Base-by-base conservation (phyloP, 345 rosid species). In the Arabidopsis arenosa region DNA sequence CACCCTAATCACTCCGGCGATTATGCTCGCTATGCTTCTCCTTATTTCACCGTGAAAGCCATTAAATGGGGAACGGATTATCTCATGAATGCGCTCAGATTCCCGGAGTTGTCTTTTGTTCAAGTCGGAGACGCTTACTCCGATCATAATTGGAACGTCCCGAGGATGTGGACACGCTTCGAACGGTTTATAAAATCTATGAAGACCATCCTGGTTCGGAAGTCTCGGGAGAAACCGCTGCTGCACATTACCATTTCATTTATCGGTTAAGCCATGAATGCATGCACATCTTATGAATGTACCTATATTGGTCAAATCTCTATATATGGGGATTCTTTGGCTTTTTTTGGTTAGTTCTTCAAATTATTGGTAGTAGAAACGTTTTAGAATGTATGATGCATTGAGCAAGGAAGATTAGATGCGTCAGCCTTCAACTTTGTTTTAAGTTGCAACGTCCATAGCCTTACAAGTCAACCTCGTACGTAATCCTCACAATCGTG, bases 21-120 rank as follows among this genome's bases (percentile, higher is more conserved):
- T 78, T 33, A 36, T 65, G 2, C 54, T 83, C 23, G 36, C 71
- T 6, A 33, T 81, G 12, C 83, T 86, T n/a, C 52, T 48, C 52
- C 48, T 85, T 5, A 26, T 63, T 15, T 45, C 74, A 66, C 75
- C 47, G 80, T 90, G 0, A 83, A 88, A 52, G 87, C 98, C 4
- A 88, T 91, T 75, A 90, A 82, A 66, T 91, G 98, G 98, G 98
- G 96, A 17, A 91, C 97, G 0, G 94, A 93, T 83, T 93, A 90
- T 61, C 91, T 91, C 82, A 64, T 90, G 78, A 93, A 93, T 76
- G 89, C 96, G 39, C 80, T 9, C 30, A 33, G 32, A 26, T 77
- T 64, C 76, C 75, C 0, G 30, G 51, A 9, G 76, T 71, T 7
- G 72, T 77, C 4, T 21, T 77, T 77, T 51, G 80, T 70, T 0